Evolutionary conservation across 2,329 filamentous ascomycete species (phyloP).

Genomic region (Hypoxylon sp.): DNA sequence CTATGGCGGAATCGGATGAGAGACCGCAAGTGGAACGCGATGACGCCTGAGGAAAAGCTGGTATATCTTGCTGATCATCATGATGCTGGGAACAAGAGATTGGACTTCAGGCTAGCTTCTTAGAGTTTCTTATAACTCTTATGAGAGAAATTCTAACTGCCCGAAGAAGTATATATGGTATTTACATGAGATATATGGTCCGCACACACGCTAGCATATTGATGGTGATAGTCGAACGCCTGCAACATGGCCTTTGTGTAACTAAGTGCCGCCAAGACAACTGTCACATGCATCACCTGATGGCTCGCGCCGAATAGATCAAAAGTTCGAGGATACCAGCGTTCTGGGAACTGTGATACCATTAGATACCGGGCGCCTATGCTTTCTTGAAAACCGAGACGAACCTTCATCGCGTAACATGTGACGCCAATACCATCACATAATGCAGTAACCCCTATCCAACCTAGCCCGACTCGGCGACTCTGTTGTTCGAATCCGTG

Average conservation of each 20-base stretch:
- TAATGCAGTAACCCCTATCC: conserved; percentile 57
- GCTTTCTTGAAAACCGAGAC: background rate
- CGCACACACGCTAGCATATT: conserved; percentile 8
- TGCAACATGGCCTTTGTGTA: conserved; percentile 56
- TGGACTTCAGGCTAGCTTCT: conserved; percentile 61
- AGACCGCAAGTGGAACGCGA: conserved; percentile 62
- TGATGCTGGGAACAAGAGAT: conserved; percentile 61
- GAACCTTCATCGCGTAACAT: conserved; percentile 57
- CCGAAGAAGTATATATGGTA: background rate
- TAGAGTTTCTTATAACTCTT: conserved; percentile 14
- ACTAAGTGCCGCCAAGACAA: conserved; percentile 60
- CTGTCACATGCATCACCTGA: conserved; percentile 65
- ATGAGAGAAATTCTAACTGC: too few relatives aligned
- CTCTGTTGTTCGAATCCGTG: conserved; percentile 56
- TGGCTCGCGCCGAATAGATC: conserved; percentile 65
- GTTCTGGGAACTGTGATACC: conserved; percentile 59
- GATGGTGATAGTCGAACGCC: conserved; percentile 56
- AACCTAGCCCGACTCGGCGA: conserved; percentile 58
- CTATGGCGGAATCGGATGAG: conserved; percentile 62
- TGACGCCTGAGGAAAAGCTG: conserved; percentile 64
- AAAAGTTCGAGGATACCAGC: conserved; percentile 60
- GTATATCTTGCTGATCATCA: conserved; percentile 63
- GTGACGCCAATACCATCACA: conserved; percentile 58
- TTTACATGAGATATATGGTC: background rate
- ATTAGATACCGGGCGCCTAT: background rate